Base-by-base conservation (phyloP, 2,329 filamentous ascomycete genomes). In the Cladophialophora exuberans region DNA sequence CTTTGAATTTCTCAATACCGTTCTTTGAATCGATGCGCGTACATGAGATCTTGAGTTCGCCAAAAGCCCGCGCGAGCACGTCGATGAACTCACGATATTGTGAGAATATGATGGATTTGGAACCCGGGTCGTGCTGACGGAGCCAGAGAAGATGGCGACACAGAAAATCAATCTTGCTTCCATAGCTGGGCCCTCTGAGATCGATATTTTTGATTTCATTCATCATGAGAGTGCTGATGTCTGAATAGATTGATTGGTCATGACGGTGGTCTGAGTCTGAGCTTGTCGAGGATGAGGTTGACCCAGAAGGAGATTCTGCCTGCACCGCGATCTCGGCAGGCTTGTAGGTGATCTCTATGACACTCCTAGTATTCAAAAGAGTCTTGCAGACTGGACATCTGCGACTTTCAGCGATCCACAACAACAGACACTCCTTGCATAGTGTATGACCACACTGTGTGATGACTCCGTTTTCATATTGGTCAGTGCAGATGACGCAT, bases 61-160 rank as follows among this genome's bases (percentile, higher is more conserved):
- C 67, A 46, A 97, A 86, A 0, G 91, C 93, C 7, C 78, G 79
- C 6, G 79, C 79, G 0, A 97, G 78, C 5, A 96, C 84, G 1
- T 80, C 76, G 1, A 97, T 77, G 64, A 97, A 97, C 50, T 89
- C 87, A 52, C 83, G 83, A 70, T 90, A 94, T 72, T 97, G 93
- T 1, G 90, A 95, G 70, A 96, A 99, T n/a, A 97, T 81, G 68
- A 99, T 88, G 0, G 89, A 89, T 69, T 97, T 97, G 7, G 90
- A 85, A 0, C 90, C 90, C 0, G 90, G 89, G 63, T 97, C 91
- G 43, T 89, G 84, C 62, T 88, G 79, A 2, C 93, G 84, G 17
- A 97, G 79, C 89, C 90, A 97, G 13, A 96, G 72, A 2, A 97
- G 73, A 69, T 97, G 94, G 2, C 90, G 83, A 23, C 87, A 80